Conservation (phyloP, 495 filamentous ascomycete genomes). For the Hypoxylon subgilvum region DNA sequence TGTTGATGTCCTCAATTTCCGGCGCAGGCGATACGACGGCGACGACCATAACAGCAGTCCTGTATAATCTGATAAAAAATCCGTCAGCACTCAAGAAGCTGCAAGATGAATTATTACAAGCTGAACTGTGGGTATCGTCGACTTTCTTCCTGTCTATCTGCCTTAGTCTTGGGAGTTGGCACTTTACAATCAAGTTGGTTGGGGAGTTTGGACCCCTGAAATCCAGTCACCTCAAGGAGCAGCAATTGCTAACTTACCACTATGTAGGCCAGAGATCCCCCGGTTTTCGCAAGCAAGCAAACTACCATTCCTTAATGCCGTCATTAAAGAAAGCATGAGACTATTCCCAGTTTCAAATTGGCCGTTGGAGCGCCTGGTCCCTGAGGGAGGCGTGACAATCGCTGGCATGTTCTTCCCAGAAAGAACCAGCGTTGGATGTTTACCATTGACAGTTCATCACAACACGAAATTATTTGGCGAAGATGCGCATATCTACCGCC, state of each 20-base stretch:
- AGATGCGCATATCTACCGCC: constrained; percentile 59
- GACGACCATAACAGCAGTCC: constrained; percentile 55
- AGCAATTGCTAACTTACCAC: no score
- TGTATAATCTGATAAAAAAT: constrained; percentile 60
- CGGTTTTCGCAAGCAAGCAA: constrained; percentile 23
- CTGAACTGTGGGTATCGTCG: no score
- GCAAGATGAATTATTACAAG: constrained; percentile 54
- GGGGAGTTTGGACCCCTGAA: no score
- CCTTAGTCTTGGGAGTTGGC: no score
- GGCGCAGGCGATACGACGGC: constrained; percentile 64
- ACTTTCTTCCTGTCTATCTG: no score
- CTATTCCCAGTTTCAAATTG: constrained; percentile 58
- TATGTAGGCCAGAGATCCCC: constrained; percentile 24
- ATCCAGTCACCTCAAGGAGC: no score
- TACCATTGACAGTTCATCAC: constrained; percentile 54
- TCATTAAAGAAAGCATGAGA: constrained; percentile 65
- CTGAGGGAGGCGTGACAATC: constrained; percentile 56
- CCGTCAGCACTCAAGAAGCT: constrained; percentile 52
- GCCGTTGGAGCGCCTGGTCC: constrained; percentile 62
- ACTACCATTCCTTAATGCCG: constrained; percentile 64
- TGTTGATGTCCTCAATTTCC: constrained; percentile 54
- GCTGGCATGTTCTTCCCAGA: constrained; percentile 59
- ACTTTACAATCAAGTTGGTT: no score
- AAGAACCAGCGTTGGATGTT: constrained; percentile 44
- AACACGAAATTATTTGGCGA: constrained; percentile 57